Evolutionary conservation across 2,329 filamentous ascomycete species (phyloP), one percentile per base, ranked within the genome.

Genomic region (Kalaharituber pfeilii): DNA sequence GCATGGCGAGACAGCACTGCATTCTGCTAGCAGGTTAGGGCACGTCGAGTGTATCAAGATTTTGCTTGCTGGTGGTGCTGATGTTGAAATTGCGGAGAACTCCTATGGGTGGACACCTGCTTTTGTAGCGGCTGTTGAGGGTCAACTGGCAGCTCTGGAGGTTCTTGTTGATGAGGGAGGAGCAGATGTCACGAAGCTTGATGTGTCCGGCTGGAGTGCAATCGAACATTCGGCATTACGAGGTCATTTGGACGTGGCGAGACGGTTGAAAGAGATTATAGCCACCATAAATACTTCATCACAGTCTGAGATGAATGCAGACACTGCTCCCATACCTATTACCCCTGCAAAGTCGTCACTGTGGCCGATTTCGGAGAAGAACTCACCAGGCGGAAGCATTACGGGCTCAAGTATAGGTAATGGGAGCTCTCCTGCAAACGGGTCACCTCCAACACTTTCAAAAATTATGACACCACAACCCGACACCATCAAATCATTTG

Each of bases 31-130:
- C 53, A 81, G 88, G 45, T 91, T 89, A 64, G 87, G 87, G 15
- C 84, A 94, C 65, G 75, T 78, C 15, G 77, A 87, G 57, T 96
- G 88, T 66, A 86, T 85, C 13, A 78, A 75, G 56, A 79, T 86
- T 22, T 72, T 98, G 22, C 68, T 96, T 2, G 73, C 80, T 15
- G 85, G 84, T 2, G 86, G 81, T 64, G 80, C 81, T 0, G 71
- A 95, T 58, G 71, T 87, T 0, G 83, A 94, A 62, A 70, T 93
- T 30, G 70, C 76, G 0, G 91, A 98, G 65, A 84, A 82, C 53
- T 82, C 83, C 0, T 96, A 93, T 65, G 80, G 82, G 2, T 98
- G 91, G 89, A 95, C 91, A 0, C 86, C 91, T n/a, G 72, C 98
- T 24, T 64, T 64, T 49, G 83, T 94, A 59, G 86, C 89, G 8